Conservation (phyloP, 495 filamentous ascomycete genomes). For the Penicillium simplicissimum region DNA sequence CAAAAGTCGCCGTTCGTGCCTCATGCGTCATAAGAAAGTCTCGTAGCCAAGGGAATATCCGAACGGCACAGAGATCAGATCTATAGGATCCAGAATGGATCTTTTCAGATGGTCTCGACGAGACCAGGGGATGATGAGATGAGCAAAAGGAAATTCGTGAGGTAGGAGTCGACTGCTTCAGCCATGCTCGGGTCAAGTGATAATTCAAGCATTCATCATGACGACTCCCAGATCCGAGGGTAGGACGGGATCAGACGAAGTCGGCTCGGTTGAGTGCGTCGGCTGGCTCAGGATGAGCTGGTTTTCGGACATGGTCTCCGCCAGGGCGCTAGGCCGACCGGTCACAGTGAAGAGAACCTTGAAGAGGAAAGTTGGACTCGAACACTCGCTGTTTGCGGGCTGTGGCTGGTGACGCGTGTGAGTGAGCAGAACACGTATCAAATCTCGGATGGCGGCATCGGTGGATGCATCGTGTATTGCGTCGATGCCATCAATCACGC, state of each 20-base stretch:
- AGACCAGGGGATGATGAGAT: slow-evolving; percentile 7
- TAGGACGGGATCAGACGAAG: slow-evolving; percentile 26
- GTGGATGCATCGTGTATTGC: slow-evolving; percentile 40
- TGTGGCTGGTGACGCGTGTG: slow-evolving; percentile 38
- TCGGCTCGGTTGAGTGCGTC: slow-evolving; percentile 22
- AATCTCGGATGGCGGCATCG: slow-evolving; percentile 36
- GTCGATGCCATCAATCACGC: slow-evolving; percentile 46
- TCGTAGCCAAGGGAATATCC: slow-evolving; percentile 1
- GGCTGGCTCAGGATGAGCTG: slow-evolving; percentile 36
- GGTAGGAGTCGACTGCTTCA: neutral
- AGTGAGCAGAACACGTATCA: slow-evolving; percentile 39
- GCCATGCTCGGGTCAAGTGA: neutral
- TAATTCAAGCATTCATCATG: slow-evolving; percentile 43
- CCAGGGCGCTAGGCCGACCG: slow-evolving; percentile 37
- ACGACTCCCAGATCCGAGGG: slow-evolving; percentile 37
- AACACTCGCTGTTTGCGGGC: slow-evolving; percentile 22
- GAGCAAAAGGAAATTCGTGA: slow-evolving; percentile 26
- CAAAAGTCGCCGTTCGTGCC: slow-evolving; percentile 25
- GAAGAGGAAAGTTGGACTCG: slow-evolving; percentile 36
- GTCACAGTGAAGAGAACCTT: slow-evolving; percentile 47
- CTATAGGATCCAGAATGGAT: slow-evolving; percentile 15
- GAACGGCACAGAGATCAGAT: slow-evolving; percentile 12
- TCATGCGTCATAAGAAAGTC: slow-evolving; percentile 26
- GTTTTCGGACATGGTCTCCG: slow-evolving; percentile 44
- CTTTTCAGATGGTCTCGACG: slow-evolving; percentile 12